Conservation (phyloP, 1,139 yeast genomes). For the Yamadazyma atlantica region DNA sequence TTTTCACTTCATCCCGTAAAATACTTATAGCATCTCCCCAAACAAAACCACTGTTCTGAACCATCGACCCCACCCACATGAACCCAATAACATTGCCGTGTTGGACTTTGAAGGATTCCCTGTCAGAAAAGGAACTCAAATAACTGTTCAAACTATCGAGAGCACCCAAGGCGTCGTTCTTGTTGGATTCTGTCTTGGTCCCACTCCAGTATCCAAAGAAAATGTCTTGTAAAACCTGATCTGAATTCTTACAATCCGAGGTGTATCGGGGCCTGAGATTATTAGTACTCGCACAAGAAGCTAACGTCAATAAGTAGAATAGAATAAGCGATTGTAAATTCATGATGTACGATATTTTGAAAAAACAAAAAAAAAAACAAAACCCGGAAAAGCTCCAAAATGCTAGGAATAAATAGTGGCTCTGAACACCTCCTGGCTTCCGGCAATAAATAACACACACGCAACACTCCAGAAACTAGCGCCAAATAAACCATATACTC, state of each 20-base stretch:
- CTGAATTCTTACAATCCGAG: slow-evolving; percentile 8
- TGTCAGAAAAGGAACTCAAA: slow-evolving; percentile 7
- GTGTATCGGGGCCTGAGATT: too few relatives aligned
- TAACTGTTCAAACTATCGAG: slow-evolving; percentile 9
- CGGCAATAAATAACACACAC: too few relatives aligned
- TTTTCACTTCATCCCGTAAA: slow-evolving; percentile 8
- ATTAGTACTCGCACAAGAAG: too few relatives aligned
- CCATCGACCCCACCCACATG: slow-evolving; percentile 17
- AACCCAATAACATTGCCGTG: slow-evolving; percentile 12
- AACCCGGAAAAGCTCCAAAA: not conserved
- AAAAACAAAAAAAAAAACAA: not conserved
- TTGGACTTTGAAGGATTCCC: slow-evolving; percentile 10
- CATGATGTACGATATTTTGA: not conserved
- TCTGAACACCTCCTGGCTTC: too few relatives aligned
- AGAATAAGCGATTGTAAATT: too few relatives aligned
- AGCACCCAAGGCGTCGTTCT: slow-evolving; percentile 11
- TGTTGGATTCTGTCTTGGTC: slow-evolving; percentile 10
- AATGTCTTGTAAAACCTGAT: slow-evolving; percentile 6
- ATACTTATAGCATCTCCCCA: slow-evolving; percentile 5
- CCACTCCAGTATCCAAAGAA: slow-evolving; percentile 14
- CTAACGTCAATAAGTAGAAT: too few relatives aligned
- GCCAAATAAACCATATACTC: too few relatives aligned
- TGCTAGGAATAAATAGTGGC: too few relatives aligned
- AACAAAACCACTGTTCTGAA: slow-evolving; percentile 14
- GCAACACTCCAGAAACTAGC: too few relatives aligned